These are phyloP conservation scores for Aspergillus sp. DNA, from an alignment of 2,329 filamentous ascomycete species.

Conservation along the genomic window DNA sequence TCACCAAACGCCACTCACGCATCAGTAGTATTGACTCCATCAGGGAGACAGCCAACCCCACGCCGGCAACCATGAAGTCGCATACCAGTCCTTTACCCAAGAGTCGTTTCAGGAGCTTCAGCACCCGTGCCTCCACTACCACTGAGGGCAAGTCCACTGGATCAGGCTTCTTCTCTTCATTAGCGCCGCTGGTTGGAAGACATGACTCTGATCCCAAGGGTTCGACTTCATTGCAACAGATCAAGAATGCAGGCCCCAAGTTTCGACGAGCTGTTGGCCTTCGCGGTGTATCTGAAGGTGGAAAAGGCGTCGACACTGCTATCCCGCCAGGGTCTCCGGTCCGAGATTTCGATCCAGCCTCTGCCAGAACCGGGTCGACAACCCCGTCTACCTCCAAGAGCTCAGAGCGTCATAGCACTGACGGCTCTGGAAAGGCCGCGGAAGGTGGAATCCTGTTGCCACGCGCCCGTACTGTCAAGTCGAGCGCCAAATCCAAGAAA, in stretches of 20 bases:
- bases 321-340: conserved; percentile 44
- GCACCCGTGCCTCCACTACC: conserved; percentile 53
- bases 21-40: conserved; percentile 77
- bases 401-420: conserved; percentile 76
- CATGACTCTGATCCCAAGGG: conserved; percentile 51
- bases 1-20: conserved; percentile 71
- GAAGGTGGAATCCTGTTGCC: conserved; percentile 49
- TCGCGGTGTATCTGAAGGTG: conserved; percentile 74
- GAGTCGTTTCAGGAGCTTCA: conserved; percentile 59
- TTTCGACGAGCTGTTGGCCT: conserved; percentile 66
- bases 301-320: conserved; percentile 50
- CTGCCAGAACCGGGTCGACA: conserved; percentile 73
- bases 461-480: conserved; percentile 52
- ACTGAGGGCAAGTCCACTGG: conserved; percentile 49
- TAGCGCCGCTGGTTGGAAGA: conserved; percentile 46
- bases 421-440: conserved; percentile 52
- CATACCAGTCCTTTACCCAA: conserved; percentile 59
- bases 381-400: conserved; percentile 66
- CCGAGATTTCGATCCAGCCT: conserved; percentile 60
- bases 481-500: conserved; percentile 73
- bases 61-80: conserved; percentile 63
- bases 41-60: conserved; percentile 52
- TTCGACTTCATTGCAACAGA: conserved; percentile 49
- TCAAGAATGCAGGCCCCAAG: conserved; percentile 59
- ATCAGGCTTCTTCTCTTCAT: conserved; percentile 44